Percentiles rank a stretch among this genome's conserved stretches.
Conservation (phyloP, 2,329 filamentous ascomycete species). For the Claviceps maximensis region DNA sequence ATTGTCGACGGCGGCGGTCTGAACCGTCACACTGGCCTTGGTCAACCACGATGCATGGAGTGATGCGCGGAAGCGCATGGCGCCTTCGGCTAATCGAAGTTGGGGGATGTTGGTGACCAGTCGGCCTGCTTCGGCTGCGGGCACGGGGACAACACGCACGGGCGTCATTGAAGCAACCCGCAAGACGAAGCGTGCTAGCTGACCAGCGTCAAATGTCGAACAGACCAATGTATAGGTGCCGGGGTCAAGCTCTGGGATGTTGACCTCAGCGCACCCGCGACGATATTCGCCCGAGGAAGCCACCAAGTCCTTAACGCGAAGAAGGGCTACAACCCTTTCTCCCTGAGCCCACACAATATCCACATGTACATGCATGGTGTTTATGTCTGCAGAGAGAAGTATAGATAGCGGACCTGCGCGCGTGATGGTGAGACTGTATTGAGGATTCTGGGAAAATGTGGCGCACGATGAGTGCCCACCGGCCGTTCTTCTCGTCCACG, state of each 20-base stretch:
- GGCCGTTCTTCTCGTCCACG: slow-evolving; percentile 68
- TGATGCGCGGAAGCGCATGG: slow-evolving; percentile 26
- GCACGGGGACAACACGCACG: slow-evolving; percentile 46
- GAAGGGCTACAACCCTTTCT: slow-evolving; percentile 54
- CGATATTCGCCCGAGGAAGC: slow-evolving; percentile 81
- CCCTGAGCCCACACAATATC: slow-evolving; percentile 71
- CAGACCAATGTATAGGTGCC: slow-evolving; percentile 81
- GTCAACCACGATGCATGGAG: slow-evolving; percentile 39
- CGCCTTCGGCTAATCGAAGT: slow-evolving; percentile 35
- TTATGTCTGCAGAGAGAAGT: slow-evolving; percentile 54
- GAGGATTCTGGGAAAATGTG: slow-evolving; percentile 74
- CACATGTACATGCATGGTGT: slow-evolving; percentile 66
- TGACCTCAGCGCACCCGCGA: slow-evolving; percentile 60
- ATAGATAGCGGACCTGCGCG: slow-evolving; percentile 52
- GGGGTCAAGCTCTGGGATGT: slow-evolving; percentile 44
- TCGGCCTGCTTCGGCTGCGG: slow-evolving; percentile 62
- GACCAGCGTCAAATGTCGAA: slow-evolving; percentile 77
- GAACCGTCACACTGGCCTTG: slow-evolving; percentile 29
- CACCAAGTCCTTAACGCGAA: slow-evolving; percentile 66
- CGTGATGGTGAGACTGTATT: slow-evolving; percentile 56
- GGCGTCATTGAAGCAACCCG: slow-evolving; percentile 53
- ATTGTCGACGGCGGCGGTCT: slow-evolving; percentile 16
- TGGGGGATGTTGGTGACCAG: slow-evolving; percentile 47
- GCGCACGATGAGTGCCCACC: slow-evolving; percentile 71
- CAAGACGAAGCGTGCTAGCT: slow-evolving; percentile 61